Percentiles rank a stretch among this genome's conserved stretches.
These are phyloP conservation scores for Kwoniella sp. DNA, from an alignment of 768 basidiomycete species.

Conservation along the genomic window DNA sequence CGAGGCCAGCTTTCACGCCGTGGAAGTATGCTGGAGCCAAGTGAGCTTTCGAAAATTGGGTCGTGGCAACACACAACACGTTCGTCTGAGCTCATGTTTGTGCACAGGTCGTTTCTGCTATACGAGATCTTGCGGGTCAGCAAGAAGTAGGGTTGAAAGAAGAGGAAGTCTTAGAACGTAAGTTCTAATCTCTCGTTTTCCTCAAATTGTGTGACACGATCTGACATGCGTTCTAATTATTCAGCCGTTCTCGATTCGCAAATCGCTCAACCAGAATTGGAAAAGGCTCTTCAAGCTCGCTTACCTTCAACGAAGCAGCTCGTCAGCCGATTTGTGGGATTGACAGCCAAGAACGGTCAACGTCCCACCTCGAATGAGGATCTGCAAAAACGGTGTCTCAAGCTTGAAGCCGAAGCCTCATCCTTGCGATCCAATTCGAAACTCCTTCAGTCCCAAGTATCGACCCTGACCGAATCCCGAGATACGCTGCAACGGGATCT, in stretches of 20 bases:
- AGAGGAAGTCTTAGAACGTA: slow-evolving; percentile 36
- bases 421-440: slow-evolving; percentile 27
- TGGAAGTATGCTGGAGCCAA: slow-evolving; percentile 52
- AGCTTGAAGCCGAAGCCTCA: slow-evolving; percentile 39
- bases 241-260: slow-evolving; percentile 40
- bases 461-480: slow-evolving; percentile 21
- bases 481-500: slow-evolving; percentile 37
- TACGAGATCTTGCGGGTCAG: slow-evolving; percentile 36
- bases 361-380: slow-evolving; percentile 29
- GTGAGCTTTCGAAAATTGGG: slow-evolving; percentile 18
- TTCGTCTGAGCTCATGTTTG: background rate
- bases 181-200: slow-evolving; percentile 11
- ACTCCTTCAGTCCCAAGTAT: slow-evolving; percentile 35
- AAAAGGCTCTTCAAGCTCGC: slow-evolving; percentile 36
- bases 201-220: background rate
- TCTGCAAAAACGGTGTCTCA: slow-evolving; percentile 29
- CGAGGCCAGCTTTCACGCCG: slow-evolving; percentile 45
- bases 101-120: slow-evolving; percentile 39
- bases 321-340: slow-evolving; percentile 27
- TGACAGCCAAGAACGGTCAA: slow-evolving; percentile 24
- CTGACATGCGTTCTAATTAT: background rate
- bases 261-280: slow-evolving; percentile 31
- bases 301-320: slow-evolving; percentile 39
- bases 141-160: slow-evolving; percentile 16
- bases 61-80: background rate